phyloP scores from a whole-genome alignment of 2,329 filamentous ascomycete species.

The Trichoderma breve region DNA sequence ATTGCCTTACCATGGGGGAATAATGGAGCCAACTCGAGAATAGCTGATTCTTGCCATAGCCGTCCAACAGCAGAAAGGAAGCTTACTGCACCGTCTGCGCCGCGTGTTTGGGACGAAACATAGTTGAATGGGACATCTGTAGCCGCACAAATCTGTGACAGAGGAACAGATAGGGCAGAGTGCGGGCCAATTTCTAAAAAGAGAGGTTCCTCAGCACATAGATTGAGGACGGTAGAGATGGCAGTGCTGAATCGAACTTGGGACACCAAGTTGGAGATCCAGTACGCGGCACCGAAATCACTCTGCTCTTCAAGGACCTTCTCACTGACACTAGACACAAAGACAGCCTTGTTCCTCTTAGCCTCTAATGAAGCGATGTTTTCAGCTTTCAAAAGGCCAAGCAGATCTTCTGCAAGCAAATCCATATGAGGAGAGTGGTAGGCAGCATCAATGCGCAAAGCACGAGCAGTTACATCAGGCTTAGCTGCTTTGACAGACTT shows the following conservation, averaged over 20 bases:
- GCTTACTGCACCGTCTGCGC: not conserved
- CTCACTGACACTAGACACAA: constrained; percentile 17
- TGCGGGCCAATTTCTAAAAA: constrained; percentile 31
- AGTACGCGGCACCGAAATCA: constrained; percentile 13
- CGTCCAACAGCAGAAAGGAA: constrained; percentile 15
- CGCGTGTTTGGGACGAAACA: constrained; percentile 14
- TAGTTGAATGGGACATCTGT: constrained; percentile 6
- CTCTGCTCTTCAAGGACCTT: constrained; percentile 2
- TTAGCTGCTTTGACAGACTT: constrained; percentile 35
- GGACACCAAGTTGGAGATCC: constrained; percentile 20
- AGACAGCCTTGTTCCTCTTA: not conserved
- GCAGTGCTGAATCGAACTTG: constrained; percentile 23
- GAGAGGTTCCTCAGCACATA: constrained; percentile 3
- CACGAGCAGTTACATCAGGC: constrained; percentile 28
- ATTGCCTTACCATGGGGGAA: constrained; percentile 16
- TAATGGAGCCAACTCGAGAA: constrained; percentile 3
- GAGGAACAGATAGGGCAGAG: constrained; percentile 28
- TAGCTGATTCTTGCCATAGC: constrained; percentile 17
- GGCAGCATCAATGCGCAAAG: constrained; percentile 27
- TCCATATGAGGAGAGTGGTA: constrained; percentile 35
- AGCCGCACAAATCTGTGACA: constrained; percentile 26
- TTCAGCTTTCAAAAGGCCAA: constrained; percentile 1
- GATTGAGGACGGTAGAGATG: constrained; percentile 15
- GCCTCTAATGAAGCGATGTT: not conserved
- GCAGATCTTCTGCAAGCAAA: not conserved